Evolutionary conservation across 139 green algal species (phyloP).

Genomic region (Chlorella sp.): DNA sequence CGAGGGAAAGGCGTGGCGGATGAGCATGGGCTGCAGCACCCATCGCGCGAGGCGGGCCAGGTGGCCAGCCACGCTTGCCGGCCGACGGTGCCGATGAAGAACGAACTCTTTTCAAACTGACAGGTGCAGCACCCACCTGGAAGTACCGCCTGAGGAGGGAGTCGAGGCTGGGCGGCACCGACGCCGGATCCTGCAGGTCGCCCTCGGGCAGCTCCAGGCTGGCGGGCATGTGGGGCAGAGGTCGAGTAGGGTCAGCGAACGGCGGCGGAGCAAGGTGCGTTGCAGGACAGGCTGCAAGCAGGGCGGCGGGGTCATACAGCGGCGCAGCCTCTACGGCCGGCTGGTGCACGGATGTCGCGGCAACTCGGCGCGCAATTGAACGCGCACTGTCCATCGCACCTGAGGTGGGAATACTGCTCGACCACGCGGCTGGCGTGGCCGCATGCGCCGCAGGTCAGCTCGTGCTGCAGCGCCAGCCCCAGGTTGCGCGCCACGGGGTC

Average conservation of each 20-base stretch:
- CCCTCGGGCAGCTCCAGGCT: neutral
- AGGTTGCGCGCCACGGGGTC: slow-evolving; percentile 54
- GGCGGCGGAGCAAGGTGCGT: too few relatives aligned
- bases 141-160: slow-evolving; percentile 49
- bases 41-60: neutral
- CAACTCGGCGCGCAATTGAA: neutral
- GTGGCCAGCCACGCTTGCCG: neutral
- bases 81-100: neutral
- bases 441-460: slow-evolving; percentile 48
- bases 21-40: neutral
- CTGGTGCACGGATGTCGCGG: neutral
- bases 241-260: too few relatives aligned
- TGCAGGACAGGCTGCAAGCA: neutral
- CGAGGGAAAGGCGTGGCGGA: neutral
- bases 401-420: slow-evolving; percentile 66
- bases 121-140: slow-evolving; percentile 12
- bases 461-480: slow-evolving; percentile 34
- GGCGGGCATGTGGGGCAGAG: too few relatives aligned
- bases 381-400: neutral
- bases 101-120: too few relatives aligned
- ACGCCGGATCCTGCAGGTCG: too few relatives aligned
- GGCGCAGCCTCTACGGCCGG: neutral
- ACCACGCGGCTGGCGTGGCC: slow-evolving; percentile 26
- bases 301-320: neutral
- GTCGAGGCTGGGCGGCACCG: slow-evolving; percentile 12